Base-by-base conservation (phyloP, 768 basidiomycete genomes). In the Panellus pusillus region DNA sequence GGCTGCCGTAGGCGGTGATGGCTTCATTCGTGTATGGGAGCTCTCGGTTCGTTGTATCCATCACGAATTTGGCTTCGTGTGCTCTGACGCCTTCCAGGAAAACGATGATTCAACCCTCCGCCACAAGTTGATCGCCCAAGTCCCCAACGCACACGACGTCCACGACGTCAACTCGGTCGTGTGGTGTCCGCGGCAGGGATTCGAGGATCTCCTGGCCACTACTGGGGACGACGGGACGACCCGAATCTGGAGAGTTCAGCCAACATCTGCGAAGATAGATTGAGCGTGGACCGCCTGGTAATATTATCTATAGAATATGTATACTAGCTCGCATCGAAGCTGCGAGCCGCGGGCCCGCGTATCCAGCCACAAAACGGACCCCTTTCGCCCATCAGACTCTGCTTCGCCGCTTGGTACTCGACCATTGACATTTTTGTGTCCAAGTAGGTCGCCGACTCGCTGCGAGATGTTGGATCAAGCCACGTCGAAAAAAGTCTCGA, bases 1-100 rank as follows among this genome's bases (percentile, higher is more conserved):
- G 11, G 93, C 91, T 0, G 91, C 86, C 50, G 83, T 83, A 2
- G 93, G 93, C 0, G 84, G 92, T 0, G 97, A 99, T 66, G 97
- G 95, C 1, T 74, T 72, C 41, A 79, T 98, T 38, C 80, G 87
- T 24, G 72, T 98, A 6, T 96, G 91, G 87, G 83, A 90, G 55
- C 70, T 98, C 29, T 72, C 70, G 55, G 89, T 87, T 60, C 35
- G 79, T 67, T 15, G 19, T 28, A 12, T 37, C 36, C 31, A 19
- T 37, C 56, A 50, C 38, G 60, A 35, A 46, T 31, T 44, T 17
- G 4, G 9, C 44, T 1, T 50, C 24, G 49, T 54, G 37, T 32
- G 14, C 12, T 15, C 31, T 43, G 37, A 17, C 24, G 41, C 6
- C 31, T 44, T 44, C 1, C 42, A 77, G 74, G 71, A 69, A 52